Percentiles rank a stretch among this genome's conserved stretches.
phyloP scores from a whole-genome alignment of 495 filamentous ascomycete species.

The Aspergillus hancockii region DNA sequence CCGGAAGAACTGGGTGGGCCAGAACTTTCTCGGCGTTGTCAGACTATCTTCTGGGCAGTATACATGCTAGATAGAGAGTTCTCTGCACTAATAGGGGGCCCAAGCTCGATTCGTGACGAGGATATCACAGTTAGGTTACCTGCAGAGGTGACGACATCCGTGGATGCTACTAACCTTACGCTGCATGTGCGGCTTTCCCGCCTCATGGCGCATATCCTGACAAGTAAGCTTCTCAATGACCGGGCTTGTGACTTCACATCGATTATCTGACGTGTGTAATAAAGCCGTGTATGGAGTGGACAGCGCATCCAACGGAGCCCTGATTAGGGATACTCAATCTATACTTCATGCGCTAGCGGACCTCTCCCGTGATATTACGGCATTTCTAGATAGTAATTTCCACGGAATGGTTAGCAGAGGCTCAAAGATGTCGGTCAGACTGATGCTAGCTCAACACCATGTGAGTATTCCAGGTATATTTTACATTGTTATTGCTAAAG shows the following conservation, averaged over 20 bases:
- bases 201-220: conserved; percentile 31
- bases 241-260: background rate
- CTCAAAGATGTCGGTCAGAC: conserved; percentile 32
- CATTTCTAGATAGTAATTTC: conserved; percentile 29
- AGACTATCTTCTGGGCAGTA: conserved; percentile 41
- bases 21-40: conserved; percentile 30
- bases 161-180: conserved; percentile 27
- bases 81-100: conserved; percentile 37
- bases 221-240: conserved; percentile 21
- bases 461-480: conserved; percentile 18
- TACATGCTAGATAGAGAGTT: conserved; percentile 43
- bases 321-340: conserved; percentile 32
- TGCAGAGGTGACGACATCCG: conserved; percentile 26
- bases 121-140: conserved; percentile 39
- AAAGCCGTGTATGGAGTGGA: conserved; percentile 34
- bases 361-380: conserved; percentile 29
- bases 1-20: conserved; percentile 27
- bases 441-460: conserved; percentile 36
- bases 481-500: background rate
- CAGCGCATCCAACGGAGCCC: conserved; percentile 26
- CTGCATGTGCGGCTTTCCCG: conserved; percentile 33
- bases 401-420: conserved; percentile 31
- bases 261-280: background rate
- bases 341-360: conserved; percentile 31
- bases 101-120: conserved; percentile 37